Evolutionary conservation across 495 filamentous ascomycete genomes (phyloP).

Genomic region (Acidomyces sp.): DNA sequence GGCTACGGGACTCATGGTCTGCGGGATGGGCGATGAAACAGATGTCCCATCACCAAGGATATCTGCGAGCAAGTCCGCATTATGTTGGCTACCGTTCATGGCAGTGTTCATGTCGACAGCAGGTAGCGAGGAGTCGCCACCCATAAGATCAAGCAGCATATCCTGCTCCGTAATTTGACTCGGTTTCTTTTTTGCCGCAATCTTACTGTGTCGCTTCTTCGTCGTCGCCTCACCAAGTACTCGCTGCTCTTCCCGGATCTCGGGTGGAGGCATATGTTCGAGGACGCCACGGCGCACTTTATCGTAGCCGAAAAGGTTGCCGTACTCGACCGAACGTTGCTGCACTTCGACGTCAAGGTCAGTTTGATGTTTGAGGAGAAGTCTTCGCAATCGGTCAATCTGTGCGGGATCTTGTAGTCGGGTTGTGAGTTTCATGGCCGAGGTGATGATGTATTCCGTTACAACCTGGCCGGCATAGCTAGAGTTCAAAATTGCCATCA

Average conservation of each 20-base stretch:
- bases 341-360: slow-evolving; percentile 91
- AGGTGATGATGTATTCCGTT: slow-evolving; percentile 89
- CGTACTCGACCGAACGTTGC: slow-evolving; percentile 88
- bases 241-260: slow-evolving; percentile 86
- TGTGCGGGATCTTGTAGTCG: slow-evolving; percentile 71
- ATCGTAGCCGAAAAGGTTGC: slow-evolving; percentile 81
- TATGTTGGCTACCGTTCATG: slow-evolving; percentile 46
- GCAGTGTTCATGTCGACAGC: slow-evolving; percentile 36
- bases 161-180: slow-evolving; percentile 79
- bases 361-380: slow-evolving; percentile 60
- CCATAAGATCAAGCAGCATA: slow-evolving; percentile 83
- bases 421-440: slow-evolving; percentile 88
- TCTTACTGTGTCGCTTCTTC: slow-evolving; percentile 64
- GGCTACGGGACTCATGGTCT: slow-evolving; percentile 41
- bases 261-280: slow-evolving; percentile 92
- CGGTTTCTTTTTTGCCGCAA: slow-evolving; percentile 58
- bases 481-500: slow-evolving; percentile 82
- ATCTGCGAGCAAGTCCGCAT: slow-evolving; percentile 70
- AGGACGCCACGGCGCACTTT: slow-evolving; percentile 79
- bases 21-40: slow-evolving; percentile 32
- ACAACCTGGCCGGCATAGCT: slow-evolving; percentile 80
- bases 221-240: slow-evolving; percentile 71
- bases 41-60: slow-evolving; percentile 53
- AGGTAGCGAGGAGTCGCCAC: slow-evolving; percentile 52
- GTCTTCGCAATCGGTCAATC: slow-evolving; percentile 66